Evolutionary conservation across 805 yeast genomes (phyloP), one percentile per base, ranked within the genome.

Genomic region (Schwanniomyces polymorphus): DNA sequence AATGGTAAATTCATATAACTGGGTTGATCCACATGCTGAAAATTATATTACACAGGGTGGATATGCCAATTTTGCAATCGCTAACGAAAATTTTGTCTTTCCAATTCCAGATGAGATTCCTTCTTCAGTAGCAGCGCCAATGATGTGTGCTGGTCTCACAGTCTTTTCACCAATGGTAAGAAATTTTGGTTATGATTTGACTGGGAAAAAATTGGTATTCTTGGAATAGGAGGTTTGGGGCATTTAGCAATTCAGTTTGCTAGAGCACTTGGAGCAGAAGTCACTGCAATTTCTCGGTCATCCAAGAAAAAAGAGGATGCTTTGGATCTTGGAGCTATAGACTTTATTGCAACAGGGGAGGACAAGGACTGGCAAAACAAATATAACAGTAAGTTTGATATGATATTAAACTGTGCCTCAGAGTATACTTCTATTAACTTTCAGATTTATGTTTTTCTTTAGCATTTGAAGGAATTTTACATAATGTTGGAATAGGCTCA

Each of bases 171-270:
- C 84, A 18, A 59, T 79, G 52, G 63, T 62, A 38, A 65, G 79
- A 64, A 78, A 75, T 43, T 74, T 59, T 16, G 62, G 62, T 27
- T 44, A 53, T 29, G 52, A 58, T 38, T 57, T 52, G 34, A 51
- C 38, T 9, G 61, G 60, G 5, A 38, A 44, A 33, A 67, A 38
- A 85, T 84, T 46, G 88, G 85, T 35, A 65, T 84, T 45, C 75
- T 79, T 46, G 88, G 88, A 46, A 74, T 84, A 44, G 88, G 88
- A 44, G 88, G 88, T 28, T 72, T 84, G 44, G 88, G 88, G 41
- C 85, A 82, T 67, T 72, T 82, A 70, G 84, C 79, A 11, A 63
- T 84, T 45, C 75, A 78, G 62, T 79, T 78, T 52, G 84, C 86
- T 28, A 70, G 70, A 51, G 87, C 87, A 5, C 58, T 83, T 48